A percentile compares a stretch with the other conserved stretches of the same genome.
These are phyloP conservation scores for Sporothrix brasiliensis DNA, from an alignment of 2,329 filamentous ascomycete species.

Conservation along the genomic window DNA sequence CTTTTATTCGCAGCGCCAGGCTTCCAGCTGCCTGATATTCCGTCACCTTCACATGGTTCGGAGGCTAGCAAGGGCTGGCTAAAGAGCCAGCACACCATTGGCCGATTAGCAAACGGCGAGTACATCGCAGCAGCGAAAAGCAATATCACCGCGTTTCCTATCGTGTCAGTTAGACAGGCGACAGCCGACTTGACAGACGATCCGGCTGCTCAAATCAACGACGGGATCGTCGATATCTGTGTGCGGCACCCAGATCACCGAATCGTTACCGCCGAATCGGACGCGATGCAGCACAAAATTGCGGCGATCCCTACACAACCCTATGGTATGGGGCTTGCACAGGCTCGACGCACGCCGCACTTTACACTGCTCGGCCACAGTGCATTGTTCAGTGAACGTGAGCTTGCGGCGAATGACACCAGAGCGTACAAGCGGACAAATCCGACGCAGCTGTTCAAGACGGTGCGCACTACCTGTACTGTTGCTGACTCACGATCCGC, in stretches of 20 bases:
- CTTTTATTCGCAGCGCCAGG: conserved; percentile 71
- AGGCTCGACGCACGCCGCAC: conserved; percentile 47
- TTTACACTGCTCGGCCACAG: conserved; percentile 44
- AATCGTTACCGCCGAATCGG: conserved; percentile 48
- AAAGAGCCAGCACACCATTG: conserved; percentile 47
- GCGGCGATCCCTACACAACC: conserved; percentile 62
- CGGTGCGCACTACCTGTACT: conserved; percentile 60
- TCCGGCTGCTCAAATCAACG: conserved; percentile 51
- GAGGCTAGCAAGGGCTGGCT: neutral
- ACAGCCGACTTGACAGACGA: conserved; percentile 60
- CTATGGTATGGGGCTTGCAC: conserved; percentile 55
- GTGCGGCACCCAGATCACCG: conserved; percentile 70
- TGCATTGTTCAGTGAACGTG: conserved; percentile 45
- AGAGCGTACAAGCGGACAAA: conserved; percentile 50
- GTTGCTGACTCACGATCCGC: conserved; percentile 61
- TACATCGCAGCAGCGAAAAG: conserved; percentile 53
- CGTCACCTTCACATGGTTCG: conserved; percentile 61
- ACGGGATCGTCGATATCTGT: conserved; percentile 64
- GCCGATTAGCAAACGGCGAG: conserved; percentile 61
- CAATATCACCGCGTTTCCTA: conserved; percentile 62
- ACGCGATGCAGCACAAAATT: conserved; percentile 51
- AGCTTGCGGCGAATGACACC: conserved; percentile 33
- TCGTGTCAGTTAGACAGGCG: conserved; percentile 56
- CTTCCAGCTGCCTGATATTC: conserved; percentile 57
- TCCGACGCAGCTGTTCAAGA: conserved; percentile 56